Percentiles rank a stretch among this genome's conserved stretches.
Evolutionary conservation across 2,329 filamentous ascomycete species (phyloP).

Genomic region (Colletotrichum scovillei): DNA sequence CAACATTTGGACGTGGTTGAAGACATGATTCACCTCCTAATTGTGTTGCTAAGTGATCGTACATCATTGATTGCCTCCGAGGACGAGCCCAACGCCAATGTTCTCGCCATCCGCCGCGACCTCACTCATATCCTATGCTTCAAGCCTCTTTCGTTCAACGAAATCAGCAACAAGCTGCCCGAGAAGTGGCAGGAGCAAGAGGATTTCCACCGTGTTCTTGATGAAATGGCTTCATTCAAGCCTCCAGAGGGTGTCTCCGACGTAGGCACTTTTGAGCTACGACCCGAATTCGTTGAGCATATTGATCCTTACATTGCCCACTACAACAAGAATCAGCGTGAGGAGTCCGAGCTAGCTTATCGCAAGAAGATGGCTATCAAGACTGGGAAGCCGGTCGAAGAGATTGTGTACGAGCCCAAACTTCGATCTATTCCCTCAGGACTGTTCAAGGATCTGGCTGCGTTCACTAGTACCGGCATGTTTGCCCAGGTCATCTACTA

Average conservation of each 20-base stretch:
- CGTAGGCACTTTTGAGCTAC: constrained; percentile 93
- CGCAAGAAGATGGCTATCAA: constrained; percentile 88
- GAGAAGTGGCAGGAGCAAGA: constrained; percentile 92
- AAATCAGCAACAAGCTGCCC: constrained; percentile 85
- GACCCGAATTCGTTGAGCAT: constrained; percentile 84
- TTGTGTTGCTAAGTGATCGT: constrained; percentile 90
- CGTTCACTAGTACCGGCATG: constrained; percentile 84
- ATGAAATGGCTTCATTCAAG: constrained; percentile 90
- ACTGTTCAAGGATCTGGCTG: constrained; percentile 79
- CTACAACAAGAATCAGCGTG: constrained; percentile 96
- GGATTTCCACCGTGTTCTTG: constrained; percentile 85
- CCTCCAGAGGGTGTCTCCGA: constrained; percentile 92
- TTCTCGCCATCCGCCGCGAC: constrained; percentile 84
- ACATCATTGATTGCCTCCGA: constrained; percentile 79
- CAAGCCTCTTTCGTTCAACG: constrained; percentile 94
- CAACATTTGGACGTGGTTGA: constrained; percentile 95
- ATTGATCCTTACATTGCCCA: constrained; percentile 97
- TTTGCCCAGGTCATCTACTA: constrained; percentile 94
- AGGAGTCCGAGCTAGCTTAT: constrained; percentile 93
- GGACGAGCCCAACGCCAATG: constrained; percentile 72
- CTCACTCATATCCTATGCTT: constrained; percentile 96
- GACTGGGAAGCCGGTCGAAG: constrained; percentile 81
- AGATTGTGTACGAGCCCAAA: constrained; percentile 92
- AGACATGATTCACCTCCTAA: constrained; percentile 93
- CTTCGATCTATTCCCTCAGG: constrained; percentile 81